These are phyloP conservation scores for Gossypium bickii DNA, from an alignment of 345 rosid species.

Conservation along the genomic window DNA sequence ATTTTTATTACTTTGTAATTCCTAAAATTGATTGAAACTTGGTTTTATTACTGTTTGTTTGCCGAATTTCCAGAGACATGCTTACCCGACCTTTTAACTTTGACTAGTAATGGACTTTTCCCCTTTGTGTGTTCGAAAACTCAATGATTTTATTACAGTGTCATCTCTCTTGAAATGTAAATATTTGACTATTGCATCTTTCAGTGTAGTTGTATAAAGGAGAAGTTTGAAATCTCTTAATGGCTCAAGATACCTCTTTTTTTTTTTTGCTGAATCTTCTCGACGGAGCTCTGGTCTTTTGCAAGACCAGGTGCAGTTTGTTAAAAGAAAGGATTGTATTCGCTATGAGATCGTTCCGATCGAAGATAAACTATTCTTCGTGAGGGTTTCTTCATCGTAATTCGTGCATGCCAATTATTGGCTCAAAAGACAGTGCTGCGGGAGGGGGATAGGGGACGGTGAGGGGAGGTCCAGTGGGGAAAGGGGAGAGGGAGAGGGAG, in stretches of 20 bases:
- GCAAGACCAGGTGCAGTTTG: constrained; percentile 76
- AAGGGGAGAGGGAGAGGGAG: no score
- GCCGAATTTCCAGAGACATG: not conserved
- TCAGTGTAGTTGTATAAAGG: not conserved
- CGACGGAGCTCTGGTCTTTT: constrained; percentile 71
- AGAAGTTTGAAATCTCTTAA: constrained; percentile 14
- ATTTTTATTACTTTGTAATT: not conserved
- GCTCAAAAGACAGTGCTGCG: constrained; percentile 50
- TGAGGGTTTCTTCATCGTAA: constrained; percentile 87
- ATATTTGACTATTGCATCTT: not conserved
- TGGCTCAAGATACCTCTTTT: constrained; percentile 56
- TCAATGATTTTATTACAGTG: not conserved
- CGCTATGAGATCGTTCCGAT: constrained; percentile 79
- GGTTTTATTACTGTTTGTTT: no score
- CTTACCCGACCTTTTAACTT: not conserved
- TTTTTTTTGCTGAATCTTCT: constrained; percentile 59
- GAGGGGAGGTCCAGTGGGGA: no score
- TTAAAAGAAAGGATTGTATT: constrained; percentile 65
- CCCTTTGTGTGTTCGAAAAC: not conserved
- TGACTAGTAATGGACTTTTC: not conserved
- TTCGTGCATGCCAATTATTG: constrained; percentile 86
- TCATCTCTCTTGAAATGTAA: not conserved
- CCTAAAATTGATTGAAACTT: not conserved
- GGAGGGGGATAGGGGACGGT: no score
- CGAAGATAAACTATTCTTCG: constrained; percentile 68